These are phyloP conservation scores for Pinus tabuliformis DNA, from an alignment of 75 land plant species.

Conservation along the genomic window DNA sequence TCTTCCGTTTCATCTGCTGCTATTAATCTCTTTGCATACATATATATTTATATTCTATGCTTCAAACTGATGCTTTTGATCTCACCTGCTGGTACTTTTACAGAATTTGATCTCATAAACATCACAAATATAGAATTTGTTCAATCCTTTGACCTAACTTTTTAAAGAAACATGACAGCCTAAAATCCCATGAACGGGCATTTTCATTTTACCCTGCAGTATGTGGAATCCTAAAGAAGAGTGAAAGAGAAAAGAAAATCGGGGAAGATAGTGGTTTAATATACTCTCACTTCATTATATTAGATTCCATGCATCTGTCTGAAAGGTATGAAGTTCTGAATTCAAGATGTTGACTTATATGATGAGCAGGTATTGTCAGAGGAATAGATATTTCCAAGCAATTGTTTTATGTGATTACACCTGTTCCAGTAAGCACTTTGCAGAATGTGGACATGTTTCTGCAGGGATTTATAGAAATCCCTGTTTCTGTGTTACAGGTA, in stretches of 20 bases:
- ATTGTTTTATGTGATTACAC: constrained; percentile 74
- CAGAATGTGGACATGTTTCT: constrained; percentile 72
- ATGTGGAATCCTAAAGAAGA: not conserved
- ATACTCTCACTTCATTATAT: not conserved
- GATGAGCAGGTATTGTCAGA: constrained; percentile 74
- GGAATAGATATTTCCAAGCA: constrained; percentile 57
- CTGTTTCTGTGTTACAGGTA: constrained; percentile 75
- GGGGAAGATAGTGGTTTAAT: not conserved
- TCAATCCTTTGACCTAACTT: too few relatives aligned
- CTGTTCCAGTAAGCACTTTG: constrained; percentile 51
- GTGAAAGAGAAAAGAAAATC: not conserved
- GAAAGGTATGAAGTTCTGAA: not conserved
- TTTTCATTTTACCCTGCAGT: not conserved
- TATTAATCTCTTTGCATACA: not conserved
- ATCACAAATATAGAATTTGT: too few relatives aligned
- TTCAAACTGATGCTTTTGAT: not conserved
- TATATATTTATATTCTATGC: not conserved
- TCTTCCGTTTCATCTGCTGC: not conserved
- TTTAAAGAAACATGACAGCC: too few relatives aligned
- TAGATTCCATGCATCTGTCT: not conserved
- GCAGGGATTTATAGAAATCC: constrained; percentile 79
- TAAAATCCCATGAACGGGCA: too few relatives aligned
- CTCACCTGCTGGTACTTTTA: not conserved
- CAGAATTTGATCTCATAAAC: too few relatives aligned
- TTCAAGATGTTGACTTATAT: constrained; percentile 9